phyloP scores from a whole-genome alignment of 78 protist species.

The Goniomonas avonlea region DNA sequence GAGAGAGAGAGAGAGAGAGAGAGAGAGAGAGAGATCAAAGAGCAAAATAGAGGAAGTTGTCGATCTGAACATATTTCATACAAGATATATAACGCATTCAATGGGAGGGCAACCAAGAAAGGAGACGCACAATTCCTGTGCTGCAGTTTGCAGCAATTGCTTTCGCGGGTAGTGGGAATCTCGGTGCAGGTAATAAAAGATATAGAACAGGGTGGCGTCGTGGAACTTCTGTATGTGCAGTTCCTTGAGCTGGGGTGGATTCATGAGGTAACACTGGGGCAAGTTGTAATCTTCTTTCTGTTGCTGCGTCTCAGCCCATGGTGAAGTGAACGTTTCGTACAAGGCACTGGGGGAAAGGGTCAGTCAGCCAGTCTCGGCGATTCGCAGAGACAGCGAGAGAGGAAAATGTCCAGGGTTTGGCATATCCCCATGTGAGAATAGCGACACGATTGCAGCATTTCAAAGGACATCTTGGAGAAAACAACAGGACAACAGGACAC shows the following conservation, averaged over 20 bases:
- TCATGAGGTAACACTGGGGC: neutral
- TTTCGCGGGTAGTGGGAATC: too few relatives aligned
- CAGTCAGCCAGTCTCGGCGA: neutral
- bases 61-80: too few relatives aligned
- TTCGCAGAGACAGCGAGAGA: neutral
- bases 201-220: constrained; percentile 82
- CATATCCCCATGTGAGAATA: neutral
- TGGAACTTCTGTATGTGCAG: neutral
- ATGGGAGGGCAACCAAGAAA: too few relatives aligned
- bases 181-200: constrained; percentile 88
- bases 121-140: constrained; percentile 61
- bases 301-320: constrained; percentile 76
- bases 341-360: constrained; percentile 24
- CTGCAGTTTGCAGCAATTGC: constrained; percentile 68
- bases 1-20: too few relatives aligned
- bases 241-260: neutral
- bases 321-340: constrained; percentile 70
- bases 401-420: neutral
- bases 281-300: neutral
- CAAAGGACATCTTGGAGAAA: neutral
- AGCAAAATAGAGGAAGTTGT: too few relatives aligned
- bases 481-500: neutral
- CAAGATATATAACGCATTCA: too few relatives aligned
- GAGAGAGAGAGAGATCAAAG: too few relatives aligned
- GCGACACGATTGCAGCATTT: neutral